A percentile compares a stretch with the other conserved stretches of the same genome.
phyloP scores from a whole-genome alignment of 2,329 filamentous ascomycete genomes.

The Hortaea werneckii region DNA sequence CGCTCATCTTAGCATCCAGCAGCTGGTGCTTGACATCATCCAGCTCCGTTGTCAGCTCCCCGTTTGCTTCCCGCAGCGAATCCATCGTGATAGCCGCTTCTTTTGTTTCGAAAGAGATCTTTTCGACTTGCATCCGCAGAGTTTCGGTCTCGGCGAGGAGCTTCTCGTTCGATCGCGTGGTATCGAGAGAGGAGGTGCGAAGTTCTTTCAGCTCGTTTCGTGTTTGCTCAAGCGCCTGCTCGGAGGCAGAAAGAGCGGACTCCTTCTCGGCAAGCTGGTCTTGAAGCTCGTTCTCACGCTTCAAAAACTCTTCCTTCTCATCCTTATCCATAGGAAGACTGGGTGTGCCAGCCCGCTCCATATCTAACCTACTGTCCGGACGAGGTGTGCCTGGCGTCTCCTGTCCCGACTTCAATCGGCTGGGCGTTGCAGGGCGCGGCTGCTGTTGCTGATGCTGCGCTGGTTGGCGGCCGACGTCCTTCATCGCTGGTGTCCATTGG shows the following conservation, averaged over 20 bases:
- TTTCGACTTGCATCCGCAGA: conserved; percentile 92
- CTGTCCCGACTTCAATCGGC: conserved; percentile 38
- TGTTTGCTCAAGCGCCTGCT: conserved; percentile 70
- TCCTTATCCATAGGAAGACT: conserved; percentile 87
- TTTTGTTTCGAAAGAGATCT: conserved; percentile 90
- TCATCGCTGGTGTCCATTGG: conserved; percentile 65
- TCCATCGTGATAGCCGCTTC: conserved; percentile 98
- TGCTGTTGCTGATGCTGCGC: conserved; percentile 32
- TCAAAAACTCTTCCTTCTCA: conserved; percentile 89
- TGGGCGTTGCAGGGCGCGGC: conserved; percentile 51
- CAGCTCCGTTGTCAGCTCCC: conserved; percentile 80
- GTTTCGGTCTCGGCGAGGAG: conserved; percentile 80
- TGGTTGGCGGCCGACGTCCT: conserved; percentile 31
- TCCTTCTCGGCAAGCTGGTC: conserved; percentile 94
- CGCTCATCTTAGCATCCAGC: conserved; percentile 89
- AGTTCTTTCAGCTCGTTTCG: conserved; percentile 78
- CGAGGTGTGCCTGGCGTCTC: conserved; percentile 42
- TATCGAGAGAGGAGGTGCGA: conserved; percentile 74
- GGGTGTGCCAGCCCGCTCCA: conserved; percentile 75
- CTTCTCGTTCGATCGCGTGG: conserved; percentile 82
- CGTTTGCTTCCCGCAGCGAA: conserved; percentile 87
- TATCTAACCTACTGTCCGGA: conserved; percentile 55
- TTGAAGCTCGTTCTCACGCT: conserved; percentile 91
- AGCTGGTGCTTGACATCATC: conserved; percentile 96
- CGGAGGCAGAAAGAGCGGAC: conserved; percentile 63